A percentile compares a stretch with the other conserved stretches of the same genome.
Evolutionary conservation across 768 basidiomycete genomes (phyloP).

Genomic region (Pulveroboletus frians): DNA sequence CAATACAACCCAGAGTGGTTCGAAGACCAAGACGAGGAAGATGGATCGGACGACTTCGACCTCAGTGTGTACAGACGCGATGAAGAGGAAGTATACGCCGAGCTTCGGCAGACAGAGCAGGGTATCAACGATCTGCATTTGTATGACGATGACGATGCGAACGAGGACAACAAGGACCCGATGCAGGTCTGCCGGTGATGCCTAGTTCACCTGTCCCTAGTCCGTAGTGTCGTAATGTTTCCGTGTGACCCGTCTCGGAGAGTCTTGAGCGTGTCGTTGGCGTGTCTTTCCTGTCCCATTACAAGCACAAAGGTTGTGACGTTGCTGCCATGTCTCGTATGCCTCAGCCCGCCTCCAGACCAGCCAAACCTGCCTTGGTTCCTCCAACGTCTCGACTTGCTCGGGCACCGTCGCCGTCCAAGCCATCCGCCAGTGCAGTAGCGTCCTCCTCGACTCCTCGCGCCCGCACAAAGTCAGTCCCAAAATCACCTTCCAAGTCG

Average conservation of each 20-base stretch:
- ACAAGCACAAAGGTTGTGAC: conserved; percentile 2
- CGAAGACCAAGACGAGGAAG: conserved; percentile 60
- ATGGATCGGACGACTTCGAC: conserved; percentile 49
- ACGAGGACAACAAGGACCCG: conserved; percentile 3
- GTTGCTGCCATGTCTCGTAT: conserved; percentile 36
- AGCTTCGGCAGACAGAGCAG: conserved; percentile 21
- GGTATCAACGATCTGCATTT: conserved; percentile 13
- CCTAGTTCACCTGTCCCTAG: neutral
- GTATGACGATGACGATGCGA: conserved; percentile 19
- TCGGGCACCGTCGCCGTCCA: conserved; percentile 28
- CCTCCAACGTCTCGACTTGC: conserved; percentile 27
- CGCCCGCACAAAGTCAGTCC: conserved; percentile 34
- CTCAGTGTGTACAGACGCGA: conserved; percentile 51
- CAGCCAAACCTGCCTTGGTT: conserved; percentile 24
- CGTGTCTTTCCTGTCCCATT: neutral
- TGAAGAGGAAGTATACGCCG: conserved; percentile 27
- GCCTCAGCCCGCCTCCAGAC: conserved; percentile 31
- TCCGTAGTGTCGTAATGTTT: conserved; percentile 18
- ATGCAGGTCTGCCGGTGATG: neutral
- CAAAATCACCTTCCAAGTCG: conserved; percentile 32
- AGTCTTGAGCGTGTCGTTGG: neutral
- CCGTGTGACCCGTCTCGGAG: conserved; percentile 7
- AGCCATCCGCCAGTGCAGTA: conserved; percentile 25
- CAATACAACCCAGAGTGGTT: conserved; percentile 96
- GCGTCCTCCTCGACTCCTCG: conserved; percentile 28